Conservation (phyloP, 345 rosid genomes). For the Rhodomyrtus tomentosa region DNA sequence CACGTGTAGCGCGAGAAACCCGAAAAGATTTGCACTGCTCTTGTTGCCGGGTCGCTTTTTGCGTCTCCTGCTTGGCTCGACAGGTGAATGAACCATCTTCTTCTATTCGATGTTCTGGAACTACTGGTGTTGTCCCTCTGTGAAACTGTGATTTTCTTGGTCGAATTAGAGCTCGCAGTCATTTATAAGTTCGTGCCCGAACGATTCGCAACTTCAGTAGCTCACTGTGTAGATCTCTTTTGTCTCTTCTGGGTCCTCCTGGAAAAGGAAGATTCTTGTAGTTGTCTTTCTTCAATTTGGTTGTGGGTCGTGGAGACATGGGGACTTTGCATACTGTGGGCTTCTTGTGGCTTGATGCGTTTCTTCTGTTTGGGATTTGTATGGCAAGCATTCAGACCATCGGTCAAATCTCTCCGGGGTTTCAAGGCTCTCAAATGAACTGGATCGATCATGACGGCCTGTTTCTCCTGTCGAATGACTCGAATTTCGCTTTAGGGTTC, state of each 20-base stretch:
- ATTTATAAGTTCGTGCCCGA: background rate
- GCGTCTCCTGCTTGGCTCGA: background rate
- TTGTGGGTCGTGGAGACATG: background rate
- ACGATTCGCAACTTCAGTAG: background rate
- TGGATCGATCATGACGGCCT: slow-evolving; percentile 26
- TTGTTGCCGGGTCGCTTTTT: background rate
- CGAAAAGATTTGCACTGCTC: background rate
- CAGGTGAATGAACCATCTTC: background rate
- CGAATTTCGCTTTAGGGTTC: slow-evolving; percentile 31
- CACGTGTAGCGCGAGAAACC: background rate
- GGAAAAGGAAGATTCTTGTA: background rate
- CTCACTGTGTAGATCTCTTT: background rate
- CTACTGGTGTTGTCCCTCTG: background rate
- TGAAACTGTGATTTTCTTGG: background rate
- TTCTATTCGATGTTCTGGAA: background rate
- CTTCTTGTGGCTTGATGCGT: background rate
- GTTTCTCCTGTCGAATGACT: slow-evolving; percentile 26
- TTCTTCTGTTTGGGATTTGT: slow-evolving; percentile 4
- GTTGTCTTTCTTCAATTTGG: background rate
- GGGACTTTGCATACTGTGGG: background rate
- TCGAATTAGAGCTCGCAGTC: background rate
- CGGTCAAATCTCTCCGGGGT: slow-evolving; percentile 29
- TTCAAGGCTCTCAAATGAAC: slow-evolving; percentile 26
- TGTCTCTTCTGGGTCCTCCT: background rate
- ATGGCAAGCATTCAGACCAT: slow-evolving; percentile 4